phyloP scores from a whole-genome alignment of 192 early-diverging fungal genomes.

The Gonapodya sp. region DNA sequence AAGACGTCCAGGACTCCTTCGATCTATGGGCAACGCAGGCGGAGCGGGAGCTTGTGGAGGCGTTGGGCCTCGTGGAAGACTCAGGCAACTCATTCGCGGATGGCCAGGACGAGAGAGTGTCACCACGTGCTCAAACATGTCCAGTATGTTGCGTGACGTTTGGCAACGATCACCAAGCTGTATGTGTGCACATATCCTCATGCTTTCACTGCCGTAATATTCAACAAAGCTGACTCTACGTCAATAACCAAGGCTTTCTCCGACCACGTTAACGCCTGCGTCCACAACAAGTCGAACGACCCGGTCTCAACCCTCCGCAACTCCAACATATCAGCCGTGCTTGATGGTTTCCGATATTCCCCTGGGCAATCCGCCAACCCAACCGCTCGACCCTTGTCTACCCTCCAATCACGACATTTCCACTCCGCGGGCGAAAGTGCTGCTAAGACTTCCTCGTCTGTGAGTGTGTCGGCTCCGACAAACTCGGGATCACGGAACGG shows the following conservation, averaged over 20 bases:
- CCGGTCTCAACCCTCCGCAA: too few relatives aligned
- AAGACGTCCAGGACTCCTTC: neutral
- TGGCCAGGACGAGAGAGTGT: neutral
- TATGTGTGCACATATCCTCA: neutral
- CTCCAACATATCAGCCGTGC: too few relatives aligned
- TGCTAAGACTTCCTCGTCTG: neutral
- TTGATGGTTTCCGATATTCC: too few relatives aligned
- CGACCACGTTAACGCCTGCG: too few relatives aligned
- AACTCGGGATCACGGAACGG: neutral
- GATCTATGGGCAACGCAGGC: neutral
- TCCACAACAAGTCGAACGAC: too few relatives aligned
- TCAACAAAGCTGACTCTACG: neutral
- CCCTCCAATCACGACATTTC: neutral
- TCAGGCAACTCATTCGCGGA: neutral
- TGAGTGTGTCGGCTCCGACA: neutral
- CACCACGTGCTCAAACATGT: neutral
- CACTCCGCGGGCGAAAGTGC: neutral
- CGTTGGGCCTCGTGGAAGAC: neutral
- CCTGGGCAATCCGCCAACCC: too few relatives aligned
- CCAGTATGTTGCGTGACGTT: neutral
- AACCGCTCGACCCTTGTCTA: too few relatives aligned
- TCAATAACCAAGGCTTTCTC: neutral
- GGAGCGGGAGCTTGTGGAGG: neutral
- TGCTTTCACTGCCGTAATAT: neutral
- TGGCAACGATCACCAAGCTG: neutral